Conservation (phyloP, 2,329 filamentous ascomycete species). For the Penicillium frequentans region DNA sequence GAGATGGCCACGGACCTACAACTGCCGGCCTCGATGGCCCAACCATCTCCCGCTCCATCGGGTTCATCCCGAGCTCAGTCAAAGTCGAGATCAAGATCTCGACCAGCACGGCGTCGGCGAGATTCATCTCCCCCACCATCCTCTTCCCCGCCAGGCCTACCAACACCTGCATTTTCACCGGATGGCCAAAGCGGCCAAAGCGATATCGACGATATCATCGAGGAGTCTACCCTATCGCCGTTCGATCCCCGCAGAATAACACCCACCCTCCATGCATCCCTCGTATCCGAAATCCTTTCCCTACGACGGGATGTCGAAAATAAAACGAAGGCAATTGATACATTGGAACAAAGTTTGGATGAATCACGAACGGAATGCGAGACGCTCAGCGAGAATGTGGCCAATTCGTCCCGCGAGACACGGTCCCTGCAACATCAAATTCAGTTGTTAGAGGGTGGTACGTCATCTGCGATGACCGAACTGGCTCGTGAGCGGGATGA, state of each 20-base stretch:
- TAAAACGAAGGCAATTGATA: constrained; percentile 83
- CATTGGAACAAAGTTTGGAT: constrained; percentile 74
- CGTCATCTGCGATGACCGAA: constrained; percentile 79
- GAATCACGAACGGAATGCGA: constrained; percentile 73
- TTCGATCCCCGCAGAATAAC: constrained; percentile 92
- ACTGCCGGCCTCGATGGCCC: constrained; percentile 54
- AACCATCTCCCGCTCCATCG: constrained; percentile 67
- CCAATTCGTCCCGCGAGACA: constrained; percentile 69
- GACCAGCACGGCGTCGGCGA: constrained; percentile 63
- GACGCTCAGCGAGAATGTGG: constrained; percentile 61
- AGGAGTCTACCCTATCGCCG: constrained; percentile 68
- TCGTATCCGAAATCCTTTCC: constrained; percentile 90
- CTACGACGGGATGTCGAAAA: constrained; percentile 87
- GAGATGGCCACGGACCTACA: constrained; percentile 45
- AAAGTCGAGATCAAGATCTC: constrained; percentile 48
- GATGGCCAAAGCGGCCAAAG: constrained; percentile 40
- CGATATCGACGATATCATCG: constrained; percentile 36
- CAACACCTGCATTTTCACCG: constrained; percentile 43
- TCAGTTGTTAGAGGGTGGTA: constrained; percentile 81
- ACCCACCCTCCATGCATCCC: constrained; percentile 87
- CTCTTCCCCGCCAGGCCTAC: constrained; percentile 61
- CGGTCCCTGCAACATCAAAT: constrained; percentile 82
- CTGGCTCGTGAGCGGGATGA: constrained; percentile 83
- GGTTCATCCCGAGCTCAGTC: constrained; percentile 12
- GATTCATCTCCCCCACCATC: constrained; percentile 66